Base-by-base conservation (phyloP, 2,329 filamentous ascomycete species). In the Sphaerulina vaccinii region DNA sequence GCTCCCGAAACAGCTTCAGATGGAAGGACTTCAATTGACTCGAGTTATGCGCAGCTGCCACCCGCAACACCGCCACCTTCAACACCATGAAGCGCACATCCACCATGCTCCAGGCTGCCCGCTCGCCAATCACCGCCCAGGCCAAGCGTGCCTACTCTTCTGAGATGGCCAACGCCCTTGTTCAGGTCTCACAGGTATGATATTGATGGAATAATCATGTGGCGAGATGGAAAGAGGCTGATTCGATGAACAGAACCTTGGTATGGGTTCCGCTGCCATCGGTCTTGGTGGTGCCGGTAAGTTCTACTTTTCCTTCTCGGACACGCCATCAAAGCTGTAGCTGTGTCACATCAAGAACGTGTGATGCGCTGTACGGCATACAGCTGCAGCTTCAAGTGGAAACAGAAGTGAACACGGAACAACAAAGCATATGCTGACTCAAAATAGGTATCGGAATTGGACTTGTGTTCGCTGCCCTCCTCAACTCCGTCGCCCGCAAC, bases 401-500 rank as follows among this genome's bases (percentile, higher is more conserved):
- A n/a, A n/a, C n/a, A n/a, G n/a, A n/a, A n/a, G n/a, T n/a, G n/a
- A n/a, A n/a, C n/a, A n/a, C n/a, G n/a, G n/a, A n/a, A n/a, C n/a
- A n/a, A n/a, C n/a, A n/a, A n/a, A 19, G 18, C 15, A n/a, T 11
- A 39, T 19, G 37, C 37, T 39, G 37, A 39, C 21, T 39, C 6
- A 19, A 3, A 5, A 9, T 33, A 49, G 87, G 88, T 90, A 89
- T 93, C 76, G 89, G 89, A 88, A 95, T 93, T 78, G 89, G 89
- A 82, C 85, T 92, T 73, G 89, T 95, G 73, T 95, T 95, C 84
- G 88, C 87, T 73, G 85, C 88, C 71, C 88, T 95, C 74, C 82
- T 95, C 73, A 85, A 88, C 78, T 85, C 85, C 79, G 88, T 93
- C 75, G 88, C 89, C 81, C 88, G 89, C 81, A 95, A 95, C 88